phyloP scores from a whole-genome alignment of 805 yeast genomes.

The Metschnikowia kofuensis region DNA sequence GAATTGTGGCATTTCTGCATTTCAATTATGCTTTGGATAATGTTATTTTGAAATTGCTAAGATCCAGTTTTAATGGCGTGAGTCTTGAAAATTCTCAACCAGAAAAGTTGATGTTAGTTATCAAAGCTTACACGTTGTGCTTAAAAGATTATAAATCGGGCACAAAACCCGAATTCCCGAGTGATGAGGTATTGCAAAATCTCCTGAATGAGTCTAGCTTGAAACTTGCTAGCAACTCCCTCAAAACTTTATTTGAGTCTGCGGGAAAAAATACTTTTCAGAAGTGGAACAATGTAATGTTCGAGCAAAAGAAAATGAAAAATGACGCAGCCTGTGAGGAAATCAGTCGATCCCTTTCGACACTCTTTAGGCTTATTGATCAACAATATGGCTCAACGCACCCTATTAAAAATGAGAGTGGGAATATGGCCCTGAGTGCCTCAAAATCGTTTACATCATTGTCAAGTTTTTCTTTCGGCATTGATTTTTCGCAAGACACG shows the following conservation, averaged over 20 bases:
- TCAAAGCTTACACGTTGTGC: slow-evolving; percentile 69
- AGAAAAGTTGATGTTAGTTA: slow-evolving; percentile 68
- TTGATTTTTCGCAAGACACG: slow-evolving; percentile 34
- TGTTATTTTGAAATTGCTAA: slow-evolving; percentile 67
- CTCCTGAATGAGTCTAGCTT: slow-evolving; percentile 2
- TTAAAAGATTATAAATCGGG: slow-evolving; percentile 56
- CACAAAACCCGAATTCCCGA: slow-evolving; percentile 72
- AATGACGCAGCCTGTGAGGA: slow-evolving; percentile 65
- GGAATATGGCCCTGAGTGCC: slow-evolving; percentile 15
- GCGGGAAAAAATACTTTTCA: slow-evolving; percentile 7
- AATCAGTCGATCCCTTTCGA: slow-evolving; percentile 55
- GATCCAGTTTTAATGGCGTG: slow-evolving; percentile 54
- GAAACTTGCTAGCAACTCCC: slow-evolving; percentile 1
- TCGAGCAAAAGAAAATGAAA: slow-evolving; percentile 43
- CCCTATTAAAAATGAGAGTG: slow-evolving; percentile 19
- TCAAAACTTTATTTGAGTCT: slow-evolving; percentile 11
- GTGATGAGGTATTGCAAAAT: slow-evolving; percentile 41
- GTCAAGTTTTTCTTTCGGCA: slow-evolving; percentile 38
- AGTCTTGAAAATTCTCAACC: slow-evolving; percentile 61
- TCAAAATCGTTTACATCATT: slow-evolving; percentile 37
- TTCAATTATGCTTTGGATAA: slow-evolving; percentile 78
- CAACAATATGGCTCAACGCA: slow-evolving; percentile 44
- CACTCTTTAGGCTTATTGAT: slow-evolving; percentile 59
- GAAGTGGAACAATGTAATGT: slow-evolving; percentile 31
- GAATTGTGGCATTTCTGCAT: slow-evolving; percentile 76